Conservation (phyloP, 129 eudicot genomes). For the Chrysanthemum seticuspe region DNA sequence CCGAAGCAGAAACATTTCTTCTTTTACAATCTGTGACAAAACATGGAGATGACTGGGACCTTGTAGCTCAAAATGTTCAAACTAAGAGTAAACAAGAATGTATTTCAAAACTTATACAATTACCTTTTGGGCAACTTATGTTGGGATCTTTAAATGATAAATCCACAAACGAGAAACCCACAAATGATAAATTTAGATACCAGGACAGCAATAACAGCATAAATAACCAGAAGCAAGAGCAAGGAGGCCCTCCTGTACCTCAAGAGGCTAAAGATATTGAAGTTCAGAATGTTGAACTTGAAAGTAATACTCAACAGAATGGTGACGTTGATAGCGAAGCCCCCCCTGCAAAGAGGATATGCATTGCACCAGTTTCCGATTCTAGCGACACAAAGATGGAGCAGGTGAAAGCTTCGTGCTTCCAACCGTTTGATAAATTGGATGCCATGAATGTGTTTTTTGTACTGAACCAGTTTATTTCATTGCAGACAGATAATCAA, state of each 20-base stretch:
- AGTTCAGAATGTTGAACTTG: constrained; percentile 35
- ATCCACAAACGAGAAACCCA: constrained; percentile 44
- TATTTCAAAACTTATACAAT: constrained; percentile 82
- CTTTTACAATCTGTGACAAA: constrained; percentile 83
- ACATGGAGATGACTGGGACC: constrained; percentile 97
- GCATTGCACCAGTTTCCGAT: constrained; percentile 50
- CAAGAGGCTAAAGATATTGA: constrained; percentile 35
- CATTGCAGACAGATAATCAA: constrained; percentile 28
- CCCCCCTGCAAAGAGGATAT: constrained; percentile 59
- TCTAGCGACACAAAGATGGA: constrained; percentile 43
- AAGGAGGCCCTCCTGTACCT: constrained; percentile 38
- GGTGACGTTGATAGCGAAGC: constrained; percentile 48
- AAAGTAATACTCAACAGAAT: constrained; percentile 43
- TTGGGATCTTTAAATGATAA: constrained; percentile 55
- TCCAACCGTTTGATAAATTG: constrained; percentile 10
- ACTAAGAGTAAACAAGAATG: constrained; percentile 84
- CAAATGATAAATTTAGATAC: constrained; percentile 32
- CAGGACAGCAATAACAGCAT: constrained; percentile 35
- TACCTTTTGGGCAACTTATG: constrained; percentile 96
- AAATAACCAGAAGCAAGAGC: constrained; percentile 30
- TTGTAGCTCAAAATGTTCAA: constrained; percentile 72
- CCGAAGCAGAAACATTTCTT: constrained; percentile 89
- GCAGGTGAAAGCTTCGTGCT: constrained; percentile 42
- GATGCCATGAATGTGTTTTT: background rate
- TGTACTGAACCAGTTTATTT: constrained; percentile 6